A percentile compares a stretch with the other conserved stretches of the same genome.
Conservation (phyloP, 805 yeast genomes). For the Zygoascus biomembranicola region DNA sequence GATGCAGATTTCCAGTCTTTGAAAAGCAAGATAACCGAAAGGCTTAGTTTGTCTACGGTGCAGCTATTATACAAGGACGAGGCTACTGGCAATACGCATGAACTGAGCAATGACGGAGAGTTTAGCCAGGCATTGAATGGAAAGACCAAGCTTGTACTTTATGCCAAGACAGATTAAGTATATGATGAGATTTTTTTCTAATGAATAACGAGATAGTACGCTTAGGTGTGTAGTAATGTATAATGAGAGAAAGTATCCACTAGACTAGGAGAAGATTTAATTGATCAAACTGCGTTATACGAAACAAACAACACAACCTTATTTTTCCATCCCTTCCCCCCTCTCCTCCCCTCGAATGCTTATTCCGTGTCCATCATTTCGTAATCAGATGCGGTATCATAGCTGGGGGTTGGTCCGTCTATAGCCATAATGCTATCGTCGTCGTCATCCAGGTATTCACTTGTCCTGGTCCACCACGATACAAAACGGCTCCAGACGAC, state of each 20-base stretch:
- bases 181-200: slow-evolving; percentile 5
- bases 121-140: slow-evolving; percentile 23
- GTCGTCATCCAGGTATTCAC: neutral
- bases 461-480: neutral
- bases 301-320: too few species aligned
- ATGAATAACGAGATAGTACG: slow-evolving; percentile 2
- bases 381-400: slow-evolving; percentile 1
- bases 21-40: slow-evolving; percentile 24
- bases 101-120: slow-evolving; percentile 22
- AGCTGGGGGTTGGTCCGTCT: neutral
- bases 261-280: too few species aligned
- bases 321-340: too few species aligned
- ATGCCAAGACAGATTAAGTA: slow-evolving; percentile 13
- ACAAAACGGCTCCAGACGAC: neutral
- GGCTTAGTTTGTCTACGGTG: slow-evolving; percentile 24
- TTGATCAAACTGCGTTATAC: too few species aligned
- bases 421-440: slow-evolving; percentile 7
- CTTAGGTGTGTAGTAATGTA: neutral
- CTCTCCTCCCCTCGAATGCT: neutral
- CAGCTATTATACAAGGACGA: slow-evolving; percentile 23
- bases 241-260: neutral
- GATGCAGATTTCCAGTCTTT: slow-evolving; percentile 25
- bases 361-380: slow-evolving; percentile 6
- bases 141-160: slow-evolving; percentile 26
- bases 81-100: slow-evolving; percentile 20